Evolutionary conservation across 2,329 filamentous ascomycete genomes (phyloP).

Genomic region (Aureobasidium pullulans): DNA sequence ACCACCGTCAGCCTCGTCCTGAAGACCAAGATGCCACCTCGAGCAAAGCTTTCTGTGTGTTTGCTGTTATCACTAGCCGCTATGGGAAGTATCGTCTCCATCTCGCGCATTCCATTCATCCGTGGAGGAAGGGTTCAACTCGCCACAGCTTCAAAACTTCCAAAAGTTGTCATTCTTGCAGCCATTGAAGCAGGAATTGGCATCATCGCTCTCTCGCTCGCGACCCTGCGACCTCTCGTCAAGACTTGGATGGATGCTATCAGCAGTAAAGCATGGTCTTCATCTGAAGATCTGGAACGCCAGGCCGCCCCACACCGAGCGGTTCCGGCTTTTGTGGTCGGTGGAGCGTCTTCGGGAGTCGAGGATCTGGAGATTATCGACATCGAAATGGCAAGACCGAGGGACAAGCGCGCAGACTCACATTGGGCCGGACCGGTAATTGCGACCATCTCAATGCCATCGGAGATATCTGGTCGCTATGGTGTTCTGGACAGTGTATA

Average conservation of each 20-base stretch:
- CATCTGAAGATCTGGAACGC: neutral
- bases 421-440: neutral
- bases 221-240: constrained; percentile 17
- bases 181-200: constrained; percentile 28
- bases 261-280: neutral
- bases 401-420: neutral
- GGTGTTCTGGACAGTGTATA: constrained; percentile 4
- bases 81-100: constrained; percentile 20
- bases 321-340: neutral
- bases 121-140: constrained; percentile 19
- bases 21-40: constrained; percentile 34
- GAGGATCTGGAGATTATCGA: neutral
- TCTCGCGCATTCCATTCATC: constrained; percentile 22
- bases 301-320: neutral
- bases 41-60: constrained; percentile 35
- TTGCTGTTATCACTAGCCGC: constrained; percentile 34
- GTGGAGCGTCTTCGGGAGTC: neutral
- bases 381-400: neutral
- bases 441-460: neutral
- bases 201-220: constrained; percentile 19
- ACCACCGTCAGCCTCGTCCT: constrained; percentile 35
- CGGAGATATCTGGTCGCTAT: constrained; percentile 1
- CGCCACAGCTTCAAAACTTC: constrained; percentile 20
- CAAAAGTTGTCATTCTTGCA: constrained; percentile 24
- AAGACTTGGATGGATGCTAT: constrained; percentile 8